Percentiles rank a stretch among this genome's conserved stretches.
Conservation (phyloP, 352 stramenopile genomes). For the Globisporangium acanthophoron region DNA sequence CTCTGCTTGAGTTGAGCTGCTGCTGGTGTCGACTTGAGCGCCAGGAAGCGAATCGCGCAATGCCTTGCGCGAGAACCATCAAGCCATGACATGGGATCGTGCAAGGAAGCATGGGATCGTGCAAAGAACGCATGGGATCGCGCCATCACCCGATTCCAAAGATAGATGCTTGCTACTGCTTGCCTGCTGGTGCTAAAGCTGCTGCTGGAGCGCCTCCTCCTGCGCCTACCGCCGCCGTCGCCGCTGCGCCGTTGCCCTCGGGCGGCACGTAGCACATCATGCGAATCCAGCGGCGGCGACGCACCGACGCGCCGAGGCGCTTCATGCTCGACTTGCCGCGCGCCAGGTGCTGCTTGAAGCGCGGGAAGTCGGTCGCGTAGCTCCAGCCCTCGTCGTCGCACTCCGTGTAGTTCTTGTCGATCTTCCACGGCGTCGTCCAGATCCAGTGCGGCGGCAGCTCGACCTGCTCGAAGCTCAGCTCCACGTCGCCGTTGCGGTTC, state of each 20-base stretch:
- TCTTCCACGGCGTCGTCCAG: conserved; percentile 82
- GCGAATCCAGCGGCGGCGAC: conserved; percentile 76
- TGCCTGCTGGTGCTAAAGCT: background rate
- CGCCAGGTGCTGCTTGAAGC: conserved; percentile 78
- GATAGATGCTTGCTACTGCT: too few species aligned
- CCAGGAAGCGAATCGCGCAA: background rate
- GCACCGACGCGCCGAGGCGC: conserved; percentile 62
- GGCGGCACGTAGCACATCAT: conserved; percentile 79
- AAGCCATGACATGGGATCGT: too few species aligned
- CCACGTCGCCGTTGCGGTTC: conserved; percentile 72
- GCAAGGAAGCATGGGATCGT: too few species aligned
- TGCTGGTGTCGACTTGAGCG: background rate
- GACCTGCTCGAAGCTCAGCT: conserved; percentile 77
- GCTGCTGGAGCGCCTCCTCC: background rate
- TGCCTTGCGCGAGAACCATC: background rate
- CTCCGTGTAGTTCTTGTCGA: conserved; percentile 86
- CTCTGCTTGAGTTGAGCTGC: background rate
- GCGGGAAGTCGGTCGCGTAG: conserved; percentile 81
- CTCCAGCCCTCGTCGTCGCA: conserved; percentile 87
- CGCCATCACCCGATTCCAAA: background rate
- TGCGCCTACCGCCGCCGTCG: background rate
- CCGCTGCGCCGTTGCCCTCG: conserved; percentile 14
- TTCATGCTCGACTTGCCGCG: conserved; percentile 78
- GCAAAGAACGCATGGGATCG: too few species aligned
- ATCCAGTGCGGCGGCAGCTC: conserved; percentile 68